Base-by-base conservation (phyloP, 257 asterid genomes). In the Ophiorrhiza pumila region DNA sequence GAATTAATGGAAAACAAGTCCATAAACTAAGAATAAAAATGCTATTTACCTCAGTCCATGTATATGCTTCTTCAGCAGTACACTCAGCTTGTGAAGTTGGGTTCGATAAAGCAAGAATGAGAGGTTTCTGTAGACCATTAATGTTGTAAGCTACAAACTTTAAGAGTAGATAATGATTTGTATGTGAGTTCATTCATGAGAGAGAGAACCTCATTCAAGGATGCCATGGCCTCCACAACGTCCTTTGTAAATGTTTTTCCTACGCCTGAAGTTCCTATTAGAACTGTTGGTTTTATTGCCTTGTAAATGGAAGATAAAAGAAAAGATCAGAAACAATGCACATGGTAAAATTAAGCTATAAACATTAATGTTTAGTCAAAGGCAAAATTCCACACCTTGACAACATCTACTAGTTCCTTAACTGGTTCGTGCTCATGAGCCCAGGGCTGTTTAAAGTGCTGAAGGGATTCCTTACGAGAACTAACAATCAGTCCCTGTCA, bases 61-160 rank as follows among this genome's bases (percentile, higher is more conserved):
- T 80, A 71, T 90, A 92, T 69, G 97, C 98, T 79, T 92, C 98
- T 79, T 92, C 96, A 61, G 98, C 98, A 41, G 98, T 92, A 68
- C 98, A 92, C 80, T 92, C 98, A 6, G 97, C 76, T 78, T 92
- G 98, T 52, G 98, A 85, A 72, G 98, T 93, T 67, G 98, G 98
- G 74, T 93, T 93, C 15, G 98, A 92, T 47, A 92, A 81, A 77
- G 98, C 91, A 65, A 92, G 85, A 82, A 92, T 87, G 59, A 90
- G 74, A 79, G 98, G 97, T 90, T 83, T 90, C 98, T 92, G 89
- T 60, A 66, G 12, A 34, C 13, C 62, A 61, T 71, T 25, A 64
- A 50, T 63, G 52, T 68, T 27, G 56, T 53, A 69, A 75, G 74
- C 47, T 34, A 71, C 79, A 74, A 42, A 53, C 32, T 63, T 55